phyloP scores from a whole-genome alignment of 2,329 filamentous ascomycete species.

The Xylariaceae sp. region DNA sequence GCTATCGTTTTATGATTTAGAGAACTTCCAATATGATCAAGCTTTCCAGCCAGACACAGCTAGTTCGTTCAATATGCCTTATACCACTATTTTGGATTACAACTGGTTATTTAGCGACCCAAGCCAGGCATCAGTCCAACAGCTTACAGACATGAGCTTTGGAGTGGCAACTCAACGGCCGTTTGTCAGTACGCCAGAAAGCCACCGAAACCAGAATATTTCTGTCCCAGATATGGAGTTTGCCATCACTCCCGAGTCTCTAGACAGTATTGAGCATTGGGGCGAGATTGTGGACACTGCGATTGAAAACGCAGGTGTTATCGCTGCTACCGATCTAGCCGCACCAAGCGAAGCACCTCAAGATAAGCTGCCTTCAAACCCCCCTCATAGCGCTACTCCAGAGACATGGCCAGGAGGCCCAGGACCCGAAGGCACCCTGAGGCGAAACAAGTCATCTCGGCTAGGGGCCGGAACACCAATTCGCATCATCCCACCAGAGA shows the following conservation, averaged over 20 bases:
- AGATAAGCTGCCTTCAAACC: not conserved
- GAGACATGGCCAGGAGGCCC: not conserved
- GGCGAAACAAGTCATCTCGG: not conserved
- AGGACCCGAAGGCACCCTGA: not conserved
- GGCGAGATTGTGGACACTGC: constrained; percentile 1
- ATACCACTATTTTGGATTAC: constrained; percentile 67
- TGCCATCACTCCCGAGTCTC: constrained; percentile 8
- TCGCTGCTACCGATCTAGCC: not conserved
- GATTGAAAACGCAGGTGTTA: not conserved
- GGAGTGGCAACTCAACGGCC: not conserved
- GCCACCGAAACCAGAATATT: not conserved
- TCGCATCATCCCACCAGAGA: not conserved
- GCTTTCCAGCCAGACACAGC: constrained; percentile 67
- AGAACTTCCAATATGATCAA: constrained; percentile 52
- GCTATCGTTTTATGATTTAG: constrained; percentile 11
- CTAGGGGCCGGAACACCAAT: not conserved
- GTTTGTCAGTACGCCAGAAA: not conserved
- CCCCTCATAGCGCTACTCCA: not conserved
- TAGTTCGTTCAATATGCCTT: constrained; percentile 70
- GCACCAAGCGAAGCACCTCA: not conserved
- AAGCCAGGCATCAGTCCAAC: constrained; percentile 36
- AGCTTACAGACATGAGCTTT: not conserved
- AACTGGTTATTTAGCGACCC: constrained; percentile 65
- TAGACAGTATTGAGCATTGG: constrained; percentile 5
- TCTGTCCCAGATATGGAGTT: not conserved